Evolutionary conservation across 106 monocot species (phyloP).

Genomic region (Phalaenopsis equestris): DNA sequence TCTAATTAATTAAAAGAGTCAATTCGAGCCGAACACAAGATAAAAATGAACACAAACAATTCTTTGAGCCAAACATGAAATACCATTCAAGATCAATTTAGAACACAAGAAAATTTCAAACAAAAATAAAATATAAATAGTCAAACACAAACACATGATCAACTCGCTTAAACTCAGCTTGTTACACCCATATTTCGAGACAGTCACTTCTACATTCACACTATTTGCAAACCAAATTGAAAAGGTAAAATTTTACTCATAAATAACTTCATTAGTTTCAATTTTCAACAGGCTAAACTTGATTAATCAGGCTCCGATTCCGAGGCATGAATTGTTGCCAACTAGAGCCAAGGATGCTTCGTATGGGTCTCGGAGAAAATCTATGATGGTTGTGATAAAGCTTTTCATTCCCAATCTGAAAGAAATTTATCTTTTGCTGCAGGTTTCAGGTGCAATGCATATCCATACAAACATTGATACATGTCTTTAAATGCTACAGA

Average conservation of each 20-base stretch:
- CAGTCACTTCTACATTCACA: constrained; percentile 37
- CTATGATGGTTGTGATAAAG: constrained; percentile 22
- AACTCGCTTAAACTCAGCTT: too few species aligned
- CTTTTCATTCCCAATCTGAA: constrained; percentile 41
- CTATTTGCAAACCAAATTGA: constrained; percentile 57
- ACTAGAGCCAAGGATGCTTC: constrained; percentile 43
- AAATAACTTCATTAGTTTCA: neutral
- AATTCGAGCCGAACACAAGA: too few species aligned
- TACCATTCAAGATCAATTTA: too few species aligned
- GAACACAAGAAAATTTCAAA: too few species aligned
- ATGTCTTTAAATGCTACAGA: constrained; percentile 7
- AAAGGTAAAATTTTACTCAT: constrained; percentile 22
- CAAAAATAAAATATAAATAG: too few species aligned
- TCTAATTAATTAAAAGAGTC: too few species aligned
- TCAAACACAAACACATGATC: too few species aligned
- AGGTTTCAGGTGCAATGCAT: constrained; percentile 41
- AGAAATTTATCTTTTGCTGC: constrained; percentile 64
- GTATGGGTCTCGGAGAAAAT: constrained; percentile 42
- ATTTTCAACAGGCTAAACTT: constrained; percentile 1
- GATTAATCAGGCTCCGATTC: constrained; percentile 25
- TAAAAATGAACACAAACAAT: too few species aligned
- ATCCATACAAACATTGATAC: too few species aligned
- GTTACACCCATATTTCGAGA: too few species aligned
- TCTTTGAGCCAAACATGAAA: too few species aligned
- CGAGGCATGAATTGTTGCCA: constrained; percentile 44